Base-by-base conservation (phyloP, 169 alveolate genomes). In the Theileria equi region DNA sequence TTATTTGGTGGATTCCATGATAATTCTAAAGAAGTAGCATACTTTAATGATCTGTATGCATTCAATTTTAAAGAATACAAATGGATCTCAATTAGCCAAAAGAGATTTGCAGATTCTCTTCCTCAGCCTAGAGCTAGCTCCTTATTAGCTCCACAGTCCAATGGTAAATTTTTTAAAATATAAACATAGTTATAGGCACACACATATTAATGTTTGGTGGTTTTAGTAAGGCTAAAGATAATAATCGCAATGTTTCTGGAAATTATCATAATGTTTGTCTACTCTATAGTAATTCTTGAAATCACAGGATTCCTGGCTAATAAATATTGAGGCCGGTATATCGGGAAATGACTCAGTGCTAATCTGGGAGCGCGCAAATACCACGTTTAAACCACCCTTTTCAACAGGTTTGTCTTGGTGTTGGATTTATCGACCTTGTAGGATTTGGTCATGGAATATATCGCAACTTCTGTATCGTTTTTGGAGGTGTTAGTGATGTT, bases 1-100 rank as follows among this genome's bases (percentile, higher is more conserved):
- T 86, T 93, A 58, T 93, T 93, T 81, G 97, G 97, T 16, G 97
- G 97, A 3, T 93, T 93, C 70, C 92, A 89, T 55, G 96, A 91
- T 72, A 90, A 93, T 11, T 76, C 84, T 16, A 55, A 86, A 48
- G 93, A 89, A 54, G 80, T 89, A 26, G 87, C 81, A 21, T 93
- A 92, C 80, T 90, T 81, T 80, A 93, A 92, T 64, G 97, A 93
- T 54, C 72, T 93, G 19, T 85, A 92, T 58, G 50, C 88, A 23
- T 87, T 79, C 65, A 61, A 80, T 21, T 61, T 87, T 57, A 79
- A 80, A 17, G 63, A 65, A 8, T 40, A 45, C 25, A 62, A 36
- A 16, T 87, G 92, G 92, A 28, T 49, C 31, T 48, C 59, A 13
- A 64, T 63, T 21, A 57, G 66, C 53, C 83, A 73, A 57, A 52